Base-by-base conservation (phyloP, 306 rosid genomes). In the Carpinus fangiana region DNA sequence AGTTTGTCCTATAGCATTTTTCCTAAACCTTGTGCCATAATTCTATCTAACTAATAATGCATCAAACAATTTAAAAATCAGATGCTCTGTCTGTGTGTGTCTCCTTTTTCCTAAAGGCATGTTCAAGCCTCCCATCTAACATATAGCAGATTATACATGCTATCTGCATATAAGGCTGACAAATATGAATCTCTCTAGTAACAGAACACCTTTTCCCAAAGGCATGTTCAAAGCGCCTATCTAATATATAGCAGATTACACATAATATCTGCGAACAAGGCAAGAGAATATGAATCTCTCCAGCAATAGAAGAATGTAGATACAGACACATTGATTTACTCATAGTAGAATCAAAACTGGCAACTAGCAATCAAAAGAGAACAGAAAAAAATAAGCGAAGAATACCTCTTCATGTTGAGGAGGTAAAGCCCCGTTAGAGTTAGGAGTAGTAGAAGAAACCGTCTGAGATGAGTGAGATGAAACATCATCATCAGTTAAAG, bases 401-500 rank as follows among this genome's bases (percentile, higher is more conserved):
- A 65, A 52, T 84, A 95, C 98, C 97, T 91, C 93, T 86, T 69
- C 92, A 68, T 20, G 79, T 23, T 60, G 83, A 31, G 87, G 81
- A 79, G 86, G 86, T 38, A 82, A 20, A 59, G 80, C 71, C 17
- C 79, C 80, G 43, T 73, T 86, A 26, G 91, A 83, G 60, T 86
- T 85, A 6, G 79, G 12, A 54, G 90, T 51, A 50, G 90, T 70
- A 50, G 82, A 72, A 76, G 88, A 65, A 76, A 77, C 77, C 7
- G 90, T 85, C 79, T 81, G 59, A 71, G 99, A 95, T 67, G 99
- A 93, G 81, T 90, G 91, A 2, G 99, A 95, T 43, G 96, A 95
- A 84, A 85, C 95, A 83, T 95, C 99, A 45, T 95, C 99, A 73
- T 95, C 99, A n/a, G 93, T 90, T 46, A 86, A 88, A 61, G 91